Conservation (phyloP, 257 asterid species). For the Rehmannia glutinosa region DNA sequence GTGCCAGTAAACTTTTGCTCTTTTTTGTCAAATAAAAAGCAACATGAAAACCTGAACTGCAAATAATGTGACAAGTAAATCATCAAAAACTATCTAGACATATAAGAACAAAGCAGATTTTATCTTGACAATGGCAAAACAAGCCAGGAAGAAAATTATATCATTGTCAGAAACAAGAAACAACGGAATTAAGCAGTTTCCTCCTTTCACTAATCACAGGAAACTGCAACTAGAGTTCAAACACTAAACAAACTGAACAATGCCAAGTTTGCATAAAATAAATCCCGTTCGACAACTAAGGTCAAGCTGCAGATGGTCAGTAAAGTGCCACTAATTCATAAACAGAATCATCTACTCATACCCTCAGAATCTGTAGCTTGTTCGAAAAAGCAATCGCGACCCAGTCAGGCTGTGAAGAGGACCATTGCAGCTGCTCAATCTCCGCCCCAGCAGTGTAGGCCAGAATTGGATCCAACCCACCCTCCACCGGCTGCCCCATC, state of each 20-base stretch:
- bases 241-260: slow-evolving; percentile 24
- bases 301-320: slow-evolving; percentile 29
- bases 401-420: slow-evolving; percentile 97
- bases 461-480: slow-evolving; percentile 90
- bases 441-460: slow-evolving; percentile 97
- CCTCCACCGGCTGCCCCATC: slow-evolving; percentile 93
- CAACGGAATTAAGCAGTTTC: slow-evolving; percentile 16
- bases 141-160: background rate
- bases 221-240: slow-evolving; percentile 21
- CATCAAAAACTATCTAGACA: too few relatives aligned
- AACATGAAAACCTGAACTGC: too few relatives aligned
- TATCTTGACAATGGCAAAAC: slow-evolving; percentile 13
- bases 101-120: too few relatives aligned
- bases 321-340: slow-evolving; percentile 27
- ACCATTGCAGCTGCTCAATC: slow-evolving; percentile 98
- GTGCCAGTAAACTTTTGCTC: background rate
- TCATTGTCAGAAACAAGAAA: slow-evolving; percentile 12
- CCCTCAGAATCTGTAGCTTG: slow-evolving; percentile 98
- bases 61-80: too few relatives aligned
- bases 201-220: slow-evolving; percentile 21
- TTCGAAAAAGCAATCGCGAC: slow-evolving; percentile 93
- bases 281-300: slow-evolving; percentile 23
- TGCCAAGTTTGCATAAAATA: slow-evolving; percentile 11
- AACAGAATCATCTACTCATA: slow-evolving; percentile 47
- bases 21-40: too few relatives aligned